phyloP scores from a whole-genome alignment of 2,329 filamentous ascomycete genomes.

The Epichloe amarillans region DNA sequence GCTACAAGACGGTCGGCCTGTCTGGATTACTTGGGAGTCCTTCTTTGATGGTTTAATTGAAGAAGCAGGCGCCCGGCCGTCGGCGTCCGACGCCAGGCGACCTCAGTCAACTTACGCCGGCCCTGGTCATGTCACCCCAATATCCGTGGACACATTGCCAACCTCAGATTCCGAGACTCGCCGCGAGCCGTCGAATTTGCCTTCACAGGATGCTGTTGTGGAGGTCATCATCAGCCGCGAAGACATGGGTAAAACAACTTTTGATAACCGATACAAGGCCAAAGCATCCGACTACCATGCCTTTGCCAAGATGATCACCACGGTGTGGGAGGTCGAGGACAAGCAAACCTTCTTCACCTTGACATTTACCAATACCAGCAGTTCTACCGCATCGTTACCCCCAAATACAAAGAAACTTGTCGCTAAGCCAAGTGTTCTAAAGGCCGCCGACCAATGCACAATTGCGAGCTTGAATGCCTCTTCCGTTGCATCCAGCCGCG shows the following conservation, averaged over 20 bases:
- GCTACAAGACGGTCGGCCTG: conserved; percentile 49
- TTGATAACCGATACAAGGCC: conserved; percentile 20
- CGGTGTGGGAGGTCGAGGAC: conserved; percentile 57
- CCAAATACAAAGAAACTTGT: conserved; percentile 23
- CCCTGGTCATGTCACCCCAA: conserved; percentile 26
- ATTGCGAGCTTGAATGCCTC: conserved; percentile 31
- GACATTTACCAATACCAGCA: conserved; percentile 54
- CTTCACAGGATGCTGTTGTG: conserved; percentile 46
- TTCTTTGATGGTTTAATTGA: conserved; percentile 41
- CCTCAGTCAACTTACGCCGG: conserved; percentile 11
- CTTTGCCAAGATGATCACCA: conserved; percentile 64
- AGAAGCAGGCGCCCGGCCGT: conserved; percentile 24
- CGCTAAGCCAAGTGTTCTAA: conserved; percentile 26
- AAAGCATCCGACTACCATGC: conserved; percentile 29
- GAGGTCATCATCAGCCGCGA: conserved; percentile 52
- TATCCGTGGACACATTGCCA: conserved; percentile 10
- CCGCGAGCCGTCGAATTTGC: conserved; percentile 11
- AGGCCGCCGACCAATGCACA: conserved; percentile 32
- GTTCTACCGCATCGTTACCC: conserved; percentile 23
- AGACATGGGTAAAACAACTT: conserved; percentile 25
- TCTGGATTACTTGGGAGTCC: conserved; percentile 45
- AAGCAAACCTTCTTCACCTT: conserved; percentile 57
- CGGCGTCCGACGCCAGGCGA: conserved; percentile 11
- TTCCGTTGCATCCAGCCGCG: conserved; percentile 33
- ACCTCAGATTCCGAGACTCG: conserved; percentile 20